Evolutionary conservation across 2,329 filamentous ascomycete genomes (phyloP).

Genomic region (Fusarium proliferatum): DNA sequence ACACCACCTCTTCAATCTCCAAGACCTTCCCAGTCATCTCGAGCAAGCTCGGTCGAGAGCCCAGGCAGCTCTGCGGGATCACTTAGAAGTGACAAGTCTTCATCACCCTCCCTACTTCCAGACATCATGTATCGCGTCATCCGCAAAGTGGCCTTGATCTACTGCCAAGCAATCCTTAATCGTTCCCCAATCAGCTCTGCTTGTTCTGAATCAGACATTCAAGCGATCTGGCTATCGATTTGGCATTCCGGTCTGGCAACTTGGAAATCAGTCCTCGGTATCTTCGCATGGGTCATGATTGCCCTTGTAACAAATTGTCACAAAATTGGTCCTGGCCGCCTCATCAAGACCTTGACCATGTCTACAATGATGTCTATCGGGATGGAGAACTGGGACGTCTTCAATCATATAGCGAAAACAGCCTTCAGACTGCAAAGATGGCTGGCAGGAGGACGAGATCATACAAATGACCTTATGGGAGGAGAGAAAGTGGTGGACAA

Average conservation of each 20-base stretch:
- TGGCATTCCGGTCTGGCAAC: conserved; percentile 60
- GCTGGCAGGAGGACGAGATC: conserved; percentile 48
- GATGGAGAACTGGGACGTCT: conserved; percentile 62
- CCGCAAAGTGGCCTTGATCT: conserved; percentile 59
- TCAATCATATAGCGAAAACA: conserved; percentile 50
- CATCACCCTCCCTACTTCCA: conserved; percentile 39
- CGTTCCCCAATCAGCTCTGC: conserved; percentile 56
- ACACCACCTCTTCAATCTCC: conserved; percentile 30
- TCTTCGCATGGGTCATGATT: conserved; percentile 62
- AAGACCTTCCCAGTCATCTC: conserved; percentile 24
- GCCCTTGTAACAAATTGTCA: conserved; percentile 55
- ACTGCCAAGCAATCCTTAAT: conserved; percentile 58
- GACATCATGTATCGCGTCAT: conserved; percentile 61
- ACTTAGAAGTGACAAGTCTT: conserved; percentile 25
- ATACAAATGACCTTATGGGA: conserved; percentile 39
- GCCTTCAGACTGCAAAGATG: conserved; percentile 56
- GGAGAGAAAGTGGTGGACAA: conserved; percentile 43
- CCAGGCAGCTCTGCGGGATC: conserved; percentile 32
- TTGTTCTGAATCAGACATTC: conserved; percentile 55
- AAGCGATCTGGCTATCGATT: conserved; percentile 57
- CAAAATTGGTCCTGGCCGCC: conserved; percentile 54
- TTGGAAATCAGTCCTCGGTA: conserved; percentile 60
- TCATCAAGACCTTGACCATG: conserved; percentile 59
- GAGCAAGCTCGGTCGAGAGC: conserved; percentile 19
- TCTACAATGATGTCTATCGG: conserved; percentile 58